phyloP scores from a whole-genome alignment of 805 yeast species.

The Naumovozyma castellii region DNA sequence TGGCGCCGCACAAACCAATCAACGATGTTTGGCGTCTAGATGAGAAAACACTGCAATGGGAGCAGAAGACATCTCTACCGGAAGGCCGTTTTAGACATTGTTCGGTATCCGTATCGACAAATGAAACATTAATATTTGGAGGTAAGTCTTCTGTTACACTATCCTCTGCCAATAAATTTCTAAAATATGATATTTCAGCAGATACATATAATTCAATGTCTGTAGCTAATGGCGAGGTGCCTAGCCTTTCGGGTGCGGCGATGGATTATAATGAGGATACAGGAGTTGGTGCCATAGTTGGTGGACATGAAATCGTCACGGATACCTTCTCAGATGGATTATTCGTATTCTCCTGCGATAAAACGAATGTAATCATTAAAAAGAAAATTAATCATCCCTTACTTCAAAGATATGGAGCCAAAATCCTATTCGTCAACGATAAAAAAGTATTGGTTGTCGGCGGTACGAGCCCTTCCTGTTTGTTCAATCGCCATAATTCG shows the following conservation, averaged over 20 bases:
- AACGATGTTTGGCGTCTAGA: constrained; percentile 36
- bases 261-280: constrained; percentile 9
- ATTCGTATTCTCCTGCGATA: constrained; percentile 23
- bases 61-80: constrained; percentile 31
- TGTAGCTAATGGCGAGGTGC: not conserved
- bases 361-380: constrained; percentile 14
- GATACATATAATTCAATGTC: constrained; percentile 10
- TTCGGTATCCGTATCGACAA: constrained; percentile 25
- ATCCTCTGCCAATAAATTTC: constrained; percentile 4
- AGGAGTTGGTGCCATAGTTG: constrained; percentile 14
- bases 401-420: constrained; percentile 43
- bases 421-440: constrained; percentile 25
- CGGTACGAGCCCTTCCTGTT: constrained; percentile 40
- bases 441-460: constrained; percentile 42
- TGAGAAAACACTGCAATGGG: constrained; percentile 32
- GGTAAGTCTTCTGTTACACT: constrained; percentile 31
- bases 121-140: constrained; percentile 40
- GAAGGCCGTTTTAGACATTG: constrained; percentile 44
- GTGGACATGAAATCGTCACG: constrained; percentile 20
- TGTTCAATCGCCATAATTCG: constrained; percentile 30
- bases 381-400: constrained; percentile 21
- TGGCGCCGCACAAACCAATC: constrained; percentile 43
- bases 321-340: constrained; percentile 25
- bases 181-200: constrained; percentile 10
- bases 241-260: constrained; percentile 7